Conservation (phyloP, 2,329 filamentous ascomycete species). For the Ophiostoma ulmi region DNA sequence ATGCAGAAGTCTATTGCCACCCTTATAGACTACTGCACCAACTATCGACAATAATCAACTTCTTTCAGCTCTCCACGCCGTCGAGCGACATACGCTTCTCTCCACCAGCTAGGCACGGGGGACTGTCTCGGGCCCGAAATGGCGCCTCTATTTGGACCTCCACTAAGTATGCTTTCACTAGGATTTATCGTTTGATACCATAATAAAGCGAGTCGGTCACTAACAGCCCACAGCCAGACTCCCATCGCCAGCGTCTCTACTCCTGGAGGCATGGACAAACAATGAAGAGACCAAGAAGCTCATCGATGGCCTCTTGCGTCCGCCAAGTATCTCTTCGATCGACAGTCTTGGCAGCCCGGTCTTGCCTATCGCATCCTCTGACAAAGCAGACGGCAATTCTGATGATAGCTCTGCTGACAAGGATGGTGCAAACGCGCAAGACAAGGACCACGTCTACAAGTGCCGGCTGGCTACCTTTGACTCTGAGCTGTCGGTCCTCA, state of each 20-base stretch:
- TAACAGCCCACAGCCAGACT: slow-evolving; percentile 19
- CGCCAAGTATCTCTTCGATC: background rate
- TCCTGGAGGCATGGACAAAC: slow-evolving; percentile 27
- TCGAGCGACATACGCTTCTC: background rate
- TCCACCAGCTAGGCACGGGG: background rate
- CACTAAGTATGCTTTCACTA: slow-evolving; percentile 18
- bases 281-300: slow-evolving; percentile 21
- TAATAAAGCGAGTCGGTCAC: background rate
- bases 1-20: background rate
- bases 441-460: background rate
- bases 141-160: slow-evolving; percentile 25
- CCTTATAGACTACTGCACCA: background rate
- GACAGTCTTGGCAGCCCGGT: background rate
- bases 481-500: slow-evolving; percentile 22
- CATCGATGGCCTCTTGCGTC: slow-evolving; percentile 18
- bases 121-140: slow-evolving; percentile 12
- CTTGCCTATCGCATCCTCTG: background rate
- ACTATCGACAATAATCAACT: background rate
- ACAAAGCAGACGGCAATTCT: background rate
- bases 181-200: background rate
- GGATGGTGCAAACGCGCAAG: background rate
- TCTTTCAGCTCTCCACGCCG: background rate
- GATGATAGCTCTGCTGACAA: background rate
- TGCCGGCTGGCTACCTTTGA: slow-evolving; percentile 24
- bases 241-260: slow-evolving; percentile 22